These are phyloP conservation scores for Usnea hakonensis DNA, from an alignment of 495 filamentous ascomycete species.

Conservation along the genomic window DNA sequence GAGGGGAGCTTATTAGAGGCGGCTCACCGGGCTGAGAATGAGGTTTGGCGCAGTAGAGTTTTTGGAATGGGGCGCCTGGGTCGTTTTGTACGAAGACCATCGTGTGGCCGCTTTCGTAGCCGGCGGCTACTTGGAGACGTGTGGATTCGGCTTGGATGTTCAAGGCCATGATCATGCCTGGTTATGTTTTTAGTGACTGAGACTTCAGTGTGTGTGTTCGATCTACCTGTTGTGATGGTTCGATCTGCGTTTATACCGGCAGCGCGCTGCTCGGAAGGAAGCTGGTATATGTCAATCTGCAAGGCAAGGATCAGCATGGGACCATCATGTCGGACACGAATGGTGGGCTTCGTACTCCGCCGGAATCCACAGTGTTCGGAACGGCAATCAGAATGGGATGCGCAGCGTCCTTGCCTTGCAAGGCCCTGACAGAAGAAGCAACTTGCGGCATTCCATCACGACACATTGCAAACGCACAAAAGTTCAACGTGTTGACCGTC, in stretches of 20 bases:
- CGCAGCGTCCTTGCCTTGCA: constrained; percentile 10
- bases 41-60: constrained; percentile 54
- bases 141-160: constrained; percentile 36
- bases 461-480: constrained; percentile 78
- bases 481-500: constrained; percentile 88
- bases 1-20: neutral
- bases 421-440: constrained; percentile 1
- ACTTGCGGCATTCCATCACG: constrained; percentile 23
- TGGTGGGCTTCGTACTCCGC: constrained; percentile 45
- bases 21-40: constrained; percentile 63
- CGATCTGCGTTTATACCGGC: constrained; percentile 55
- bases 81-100: constrained; percentile 44
- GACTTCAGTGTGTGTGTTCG: neutral
- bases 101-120: constrained; percentile 79
- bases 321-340: neutral
- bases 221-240: constrained; percentile 47
- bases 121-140: constrained; percentile 53
- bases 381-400: constrained; percentile 57
- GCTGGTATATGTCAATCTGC: constrained; percentile 76
- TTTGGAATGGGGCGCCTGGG: constrained; percentile 45
- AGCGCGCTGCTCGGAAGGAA: constrained; percentile 63
- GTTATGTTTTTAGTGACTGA: neutral
- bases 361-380: constrained; percentile 67
- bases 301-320: constrained; percentile 13
- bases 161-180: constrained; percentile 86